Evolutionary conservation across 2,329 filamentous ascomycete genomes (phyloP), one percentile per base, ranked within the genome.

Genomic region (Torrubiella hemipterigena): DNA sequence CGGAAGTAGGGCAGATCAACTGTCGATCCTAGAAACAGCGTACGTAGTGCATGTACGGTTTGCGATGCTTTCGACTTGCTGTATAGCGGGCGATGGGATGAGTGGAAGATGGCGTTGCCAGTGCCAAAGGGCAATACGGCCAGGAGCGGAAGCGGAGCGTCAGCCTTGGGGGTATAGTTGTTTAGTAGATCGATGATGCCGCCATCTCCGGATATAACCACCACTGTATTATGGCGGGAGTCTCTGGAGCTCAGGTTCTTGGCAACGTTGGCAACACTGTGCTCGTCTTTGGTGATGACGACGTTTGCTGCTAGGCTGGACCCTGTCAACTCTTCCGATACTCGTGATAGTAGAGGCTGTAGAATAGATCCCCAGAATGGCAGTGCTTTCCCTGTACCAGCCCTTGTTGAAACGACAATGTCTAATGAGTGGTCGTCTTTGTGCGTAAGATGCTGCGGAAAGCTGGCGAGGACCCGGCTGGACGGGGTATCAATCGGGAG

Each of bases 181-280:
- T 95, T 93, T 36, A 94, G 63, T 2, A 91, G 61, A 44, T 96
- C 89, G 13, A 86, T 69, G 3, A 93, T 55, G 6, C 86, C 89
- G 11, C 89, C 89, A 51, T 96, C 89, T 6, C 89, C 89, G 29
- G 81, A 89, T 5, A 95, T 65, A 10, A 96, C 67, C 18, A 95
- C 56, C 17, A 95, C 65, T 0, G 77, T 76, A 47, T 77, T 31
- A 17, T 40, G 31, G 31, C 38, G 33, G n/a, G 35, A 34, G n/a
- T 50, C 11, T 2, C 20, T n/a, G 3, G 24, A 13, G 7, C 29
- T 42, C 5, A 63, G 42, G 3, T 42, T 27, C 3, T 40, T 44
- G 0, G 79, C 71, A 32, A 93, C 72, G 1, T 80, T 61, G 6
- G 63, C 61, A 24, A 95, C 68, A 10, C 71, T 81, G n/a, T n/a